phyloP scores from a whole-genome alignment of 2,329 filamentous ascomycete genomes.

The Blastomyces percursus region DNA sequence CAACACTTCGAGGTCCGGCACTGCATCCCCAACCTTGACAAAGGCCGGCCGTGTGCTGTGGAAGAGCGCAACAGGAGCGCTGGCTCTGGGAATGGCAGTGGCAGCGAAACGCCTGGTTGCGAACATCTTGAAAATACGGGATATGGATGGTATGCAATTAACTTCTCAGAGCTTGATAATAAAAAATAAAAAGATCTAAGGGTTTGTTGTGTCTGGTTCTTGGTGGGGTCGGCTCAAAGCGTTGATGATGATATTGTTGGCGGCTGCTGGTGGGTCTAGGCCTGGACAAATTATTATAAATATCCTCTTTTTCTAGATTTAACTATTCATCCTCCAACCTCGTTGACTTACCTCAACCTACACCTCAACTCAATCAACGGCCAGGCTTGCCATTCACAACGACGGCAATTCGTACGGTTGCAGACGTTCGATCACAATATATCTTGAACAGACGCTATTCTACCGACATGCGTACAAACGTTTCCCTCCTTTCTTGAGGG shows the following conservation, averaged over 20 bases:
- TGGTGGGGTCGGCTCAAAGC: background rate
- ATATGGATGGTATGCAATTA: background rate
- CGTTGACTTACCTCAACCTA: too few species aligned
- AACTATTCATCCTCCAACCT: background rate
- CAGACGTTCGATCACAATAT: background rate
- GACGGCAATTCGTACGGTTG: background rate
- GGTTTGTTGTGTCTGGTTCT: background rate
- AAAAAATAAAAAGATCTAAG: background rate
- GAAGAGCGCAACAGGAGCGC: conserved; percentile 25
- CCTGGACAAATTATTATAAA: background rate
- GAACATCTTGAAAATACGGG: conserved; percentile 22
- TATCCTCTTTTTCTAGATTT: background rate
- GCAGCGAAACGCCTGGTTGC: conserved; percentile 28
- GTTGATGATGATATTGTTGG: too few species aligned
- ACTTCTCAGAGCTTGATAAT: background rate
- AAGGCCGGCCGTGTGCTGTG: conserved; percentile 31
- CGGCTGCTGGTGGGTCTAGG: background rate
- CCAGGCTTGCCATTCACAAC: background rate
- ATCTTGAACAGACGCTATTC: background rate
- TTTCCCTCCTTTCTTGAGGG: background rate
- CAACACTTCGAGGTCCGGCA: conserved; percentile 67
- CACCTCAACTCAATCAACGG: background rate
- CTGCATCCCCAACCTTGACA: conserved; percentile 66
- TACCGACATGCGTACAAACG: background rate
- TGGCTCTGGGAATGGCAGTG: conserved; percentile 19